A percentile compares a stretch with the other conserved stretches of the same genome.
Conservation (phyloP, 139 green algal species). For the Monoraphidium neglectum region DNA sequence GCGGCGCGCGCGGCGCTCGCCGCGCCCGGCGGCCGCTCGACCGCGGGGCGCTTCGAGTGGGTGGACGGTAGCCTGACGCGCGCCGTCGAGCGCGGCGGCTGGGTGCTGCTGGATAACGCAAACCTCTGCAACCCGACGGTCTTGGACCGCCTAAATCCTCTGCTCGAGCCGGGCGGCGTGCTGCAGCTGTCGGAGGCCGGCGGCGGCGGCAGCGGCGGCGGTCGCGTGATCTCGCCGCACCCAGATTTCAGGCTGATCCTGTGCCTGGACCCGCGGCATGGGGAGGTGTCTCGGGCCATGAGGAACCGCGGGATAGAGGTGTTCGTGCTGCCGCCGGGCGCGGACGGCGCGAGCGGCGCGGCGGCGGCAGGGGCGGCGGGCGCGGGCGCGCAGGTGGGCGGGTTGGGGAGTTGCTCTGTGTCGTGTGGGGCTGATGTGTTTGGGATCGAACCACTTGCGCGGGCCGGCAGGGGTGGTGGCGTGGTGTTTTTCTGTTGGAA, state of each 20-base stretch:
- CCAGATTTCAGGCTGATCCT: slow-evolving; percentile 95
- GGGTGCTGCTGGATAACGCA: slow-evolving; percentile 97
- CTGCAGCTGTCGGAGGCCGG: slow-evolving; percentile 91
- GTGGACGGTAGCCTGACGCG: slow-evolving; percentile 91
- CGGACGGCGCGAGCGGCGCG: not conserved
- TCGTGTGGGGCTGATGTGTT: too few relatives aligned
- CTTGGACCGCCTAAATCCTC: slow-evolving; percentile 95
- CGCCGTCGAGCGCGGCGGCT: slow-evolving; percentile 83
- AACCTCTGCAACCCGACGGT: slow-evolving; percentile 97
- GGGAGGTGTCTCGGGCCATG: slow-evolving; percentile 97
- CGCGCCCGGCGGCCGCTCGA: slow-evolving; percentile 4
- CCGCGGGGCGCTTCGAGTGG: slow-evolving; percentile 94
- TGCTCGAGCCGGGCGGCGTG: slow-evolving; percentile 89
- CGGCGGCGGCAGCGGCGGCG: slow-evolving; percentile 7
- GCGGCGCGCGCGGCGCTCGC: too few relatives aligned
- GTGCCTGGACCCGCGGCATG: slow-evolving; percentile 83
- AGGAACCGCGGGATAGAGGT: slow-evolving; percentile 96
- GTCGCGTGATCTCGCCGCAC: slow-evolving; percentile 83
- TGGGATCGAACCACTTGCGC: too few relatives aligned
- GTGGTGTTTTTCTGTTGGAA: too few relatives aligned
- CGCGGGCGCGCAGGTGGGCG: too few relatives aligned
- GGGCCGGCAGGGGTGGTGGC: too few relatives aligned
- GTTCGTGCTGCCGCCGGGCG: slow-evolving; percentile 66
- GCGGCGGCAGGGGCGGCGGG: not conserved
- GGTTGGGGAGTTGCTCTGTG: not conserved